phyloP scores from a whole-genome alignment of 768 basidiomycete genomes.

The Cantharellus cinnabarinus region DNA sequence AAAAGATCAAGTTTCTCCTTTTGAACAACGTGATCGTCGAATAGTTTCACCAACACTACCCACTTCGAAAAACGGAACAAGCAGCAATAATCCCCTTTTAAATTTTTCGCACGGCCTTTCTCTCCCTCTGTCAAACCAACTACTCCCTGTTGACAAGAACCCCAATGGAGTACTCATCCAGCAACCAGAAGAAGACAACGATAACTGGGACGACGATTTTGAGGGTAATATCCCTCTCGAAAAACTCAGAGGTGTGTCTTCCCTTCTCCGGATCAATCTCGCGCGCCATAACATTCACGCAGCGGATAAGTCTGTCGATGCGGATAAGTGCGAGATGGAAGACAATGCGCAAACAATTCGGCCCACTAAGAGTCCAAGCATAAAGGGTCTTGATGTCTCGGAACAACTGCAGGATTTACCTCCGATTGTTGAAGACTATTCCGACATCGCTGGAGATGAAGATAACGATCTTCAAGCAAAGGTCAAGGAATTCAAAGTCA shows the following conservation, averaged over 20 bases:
- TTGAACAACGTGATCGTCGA: slow-evolving; percentile 4
- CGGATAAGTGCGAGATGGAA: slow-evolving; percentile 33
- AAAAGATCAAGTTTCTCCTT: not conserved
- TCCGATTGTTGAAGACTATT: slow-evolving; percentile 77
- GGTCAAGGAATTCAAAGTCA: slow-evolving; percentile 66
- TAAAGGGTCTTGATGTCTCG: slow-evolving; percentile 1
- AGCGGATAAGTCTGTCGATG: slow-evolving; percentile 32
- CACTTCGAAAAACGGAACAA: no score
- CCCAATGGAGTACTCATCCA: slow-evolving; percentile 20
- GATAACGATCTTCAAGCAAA: slow-evolving; percentile 50
- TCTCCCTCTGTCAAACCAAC: not conserved
- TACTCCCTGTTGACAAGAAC: not conserved
- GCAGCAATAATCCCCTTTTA: no score
- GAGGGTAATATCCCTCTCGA: slow-evolving; percentile 79
- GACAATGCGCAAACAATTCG: slow-evolving; percentile 69
- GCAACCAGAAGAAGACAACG: slow-evolving; percentile 67
- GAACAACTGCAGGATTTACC: slow-evolving; percentile 24
- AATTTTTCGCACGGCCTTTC: no score
- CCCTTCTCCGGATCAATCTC: not conserved
- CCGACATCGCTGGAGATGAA: slow-evolving; percentile 66
- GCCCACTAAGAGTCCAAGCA: slow-evolving; percentile 42
- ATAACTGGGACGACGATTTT: slow-evolving; percentile 98
- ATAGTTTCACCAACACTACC: slow-evolving; percentile 3
- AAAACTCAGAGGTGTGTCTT: slow-evolving; percentile 44
- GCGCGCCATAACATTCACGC: slow-evolving; percentile 26